A percentile compares a stretch with the other conserved stretches of the same genome.
Conservation (phyloP, 306 rosid genomes). For the Gastrolobium bilobum region DNA sequence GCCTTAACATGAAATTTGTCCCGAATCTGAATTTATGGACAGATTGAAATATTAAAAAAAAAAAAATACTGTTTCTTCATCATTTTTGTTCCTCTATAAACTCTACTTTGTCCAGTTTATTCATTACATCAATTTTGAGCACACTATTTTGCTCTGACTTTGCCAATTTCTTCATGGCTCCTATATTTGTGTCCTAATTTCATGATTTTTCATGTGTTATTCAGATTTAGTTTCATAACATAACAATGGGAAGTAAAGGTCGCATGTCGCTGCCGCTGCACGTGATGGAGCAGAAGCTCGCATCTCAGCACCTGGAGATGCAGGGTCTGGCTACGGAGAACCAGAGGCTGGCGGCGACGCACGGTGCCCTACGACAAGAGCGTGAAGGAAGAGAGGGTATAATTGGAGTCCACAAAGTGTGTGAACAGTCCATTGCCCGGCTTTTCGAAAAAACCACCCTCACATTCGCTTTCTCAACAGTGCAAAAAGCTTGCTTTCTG, state of each 20-base stretch:
- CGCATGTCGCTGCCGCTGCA: conserved; percentile 82
- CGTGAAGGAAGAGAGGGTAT: too few species aligned
- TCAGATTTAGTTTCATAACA: conserved; percentile 35
- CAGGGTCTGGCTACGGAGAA: conserved; percentile 84
- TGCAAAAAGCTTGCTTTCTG: too few species aligned
- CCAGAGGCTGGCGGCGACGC: conserved; percentile 87
- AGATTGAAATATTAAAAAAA: too few species aligned
- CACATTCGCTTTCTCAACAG: too few species aligned
- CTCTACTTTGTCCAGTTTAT: background rate
- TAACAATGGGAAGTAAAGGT: conserved; percentile 86
- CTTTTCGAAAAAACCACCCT: too few species aligned
- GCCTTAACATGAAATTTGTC: too few species aligned
- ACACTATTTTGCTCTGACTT: background rate
- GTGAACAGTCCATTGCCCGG: too few species aligned
- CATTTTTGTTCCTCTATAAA: too few species aligned
- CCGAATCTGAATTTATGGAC: too few species aligned
- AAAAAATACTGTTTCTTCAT: too few species aligned
- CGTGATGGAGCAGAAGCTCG: conserved; percentile 93
- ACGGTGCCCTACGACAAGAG: conserved; percentile 81
- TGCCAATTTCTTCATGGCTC: too few species aligned
- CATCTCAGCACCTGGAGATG: conserved; percentile 89
- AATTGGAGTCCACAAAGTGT: too few species aligned
- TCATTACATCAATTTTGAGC: conserved; percentile 9
- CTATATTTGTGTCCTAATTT: conserved; percentile 35
- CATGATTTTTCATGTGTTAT: background rate